Evolutionary conservation across 805 yeast species (phyloP).

Genomic region (Candida chauliodis): DNA sequence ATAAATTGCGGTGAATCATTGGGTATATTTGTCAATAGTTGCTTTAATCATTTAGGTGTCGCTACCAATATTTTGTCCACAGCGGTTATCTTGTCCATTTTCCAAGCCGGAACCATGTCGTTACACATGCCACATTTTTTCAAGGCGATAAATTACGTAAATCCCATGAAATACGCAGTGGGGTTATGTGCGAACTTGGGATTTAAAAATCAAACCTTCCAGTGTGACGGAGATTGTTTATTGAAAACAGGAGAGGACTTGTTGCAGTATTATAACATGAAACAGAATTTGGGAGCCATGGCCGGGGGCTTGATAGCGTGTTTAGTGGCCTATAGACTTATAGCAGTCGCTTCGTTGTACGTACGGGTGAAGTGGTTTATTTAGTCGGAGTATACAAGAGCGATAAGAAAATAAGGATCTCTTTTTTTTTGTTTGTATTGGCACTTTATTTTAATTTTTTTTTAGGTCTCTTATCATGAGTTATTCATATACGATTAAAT

Average conservation of each 20-base stretch:
- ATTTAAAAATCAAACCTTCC: constrained; percentile 47
- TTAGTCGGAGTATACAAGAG: not conserved
- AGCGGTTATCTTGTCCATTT: constrained; percentile 64
- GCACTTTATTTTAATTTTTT: not conserved
- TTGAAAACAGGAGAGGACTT: constrained; percentile 31
- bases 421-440: not conserved
- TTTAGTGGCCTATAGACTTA: constrained; percentile 28
- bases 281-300: constrained; percentile 21
- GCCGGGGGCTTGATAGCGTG: constrained; percentile 37
- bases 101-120: constrained; percentile 85
- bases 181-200: constrained; percentile 58
- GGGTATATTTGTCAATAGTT: constrained; percentile 75
- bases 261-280: constrained; percentile 28
- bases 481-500: constrained; percentile 14
- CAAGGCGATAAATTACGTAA: constrained; percentile 68
- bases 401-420: not conserved
- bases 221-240: constrained; percentile 38
- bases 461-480: constrained; percentile 9
- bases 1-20: constrained; percentile 79
- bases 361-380: constrained; percentile 21
- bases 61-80: constrained; percentile 73
- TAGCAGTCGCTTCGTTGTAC: constrained; percentile 25
- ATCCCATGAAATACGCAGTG: constrained; percentile 73
- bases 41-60: constrained; percentile 72
- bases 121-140: constrained; percentile 68